Conservation (phyloP, 176 grass and related monocot species). For the Panicum miliaceum region DNA sequence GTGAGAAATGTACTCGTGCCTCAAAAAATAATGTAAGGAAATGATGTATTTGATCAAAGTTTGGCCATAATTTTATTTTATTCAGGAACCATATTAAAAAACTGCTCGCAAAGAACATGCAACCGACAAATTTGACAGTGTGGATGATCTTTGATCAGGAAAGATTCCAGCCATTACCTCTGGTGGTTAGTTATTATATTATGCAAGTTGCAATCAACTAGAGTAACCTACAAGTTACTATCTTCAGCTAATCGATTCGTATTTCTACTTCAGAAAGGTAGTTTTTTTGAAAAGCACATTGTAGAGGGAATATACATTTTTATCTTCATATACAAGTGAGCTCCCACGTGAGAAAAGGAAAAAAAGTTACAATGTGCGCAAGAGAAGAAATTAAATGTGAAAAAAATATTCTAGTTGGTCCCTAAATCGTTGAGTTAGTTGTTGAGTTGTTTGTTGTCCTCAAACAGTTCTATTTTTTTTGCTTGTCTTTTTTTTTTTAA, state of each 20-base stretch:
- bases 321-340: not conserved
- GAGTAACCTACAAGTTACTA: not conserved
- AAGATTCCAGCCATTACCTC: conserved; percentile 27
- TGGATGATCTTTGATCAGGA: conserved; percentile 10
- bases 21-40: conserved; percentile 21
- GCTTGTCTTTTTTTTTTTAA: not conserved
- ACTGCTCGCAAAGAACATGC: not conserved
- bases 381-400: too few species aligned
- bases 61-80: not conserved
- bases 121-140: conserved; percentile 11
- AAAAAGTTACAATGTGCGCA: not conserved
- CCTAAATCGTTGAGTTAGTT: not conserved
- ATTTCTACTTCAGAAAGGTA: not conserved
- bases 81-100: not conserved
- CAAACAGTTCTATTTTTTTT: not conserved
- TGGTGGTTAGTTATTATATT: conserved; percentile 4
- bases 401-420: not conserved
- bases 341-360: not conserved
- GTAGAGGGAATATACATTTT: not conserved
- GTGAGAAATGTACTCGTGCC: conserved; percentile 16
- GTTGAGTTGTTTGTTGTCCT: not conserved
- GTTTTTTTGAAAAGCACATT: not conserved
- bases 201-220: not conserved
- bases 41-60: not conserved
- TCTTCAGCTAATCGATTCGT: not conserved